These are phyloP conservation scores for Colletotrichum karsti DNA, from an alignment of 2,329 filamentous ascomycete genomes.

Conservation along the genomic window DNA sequence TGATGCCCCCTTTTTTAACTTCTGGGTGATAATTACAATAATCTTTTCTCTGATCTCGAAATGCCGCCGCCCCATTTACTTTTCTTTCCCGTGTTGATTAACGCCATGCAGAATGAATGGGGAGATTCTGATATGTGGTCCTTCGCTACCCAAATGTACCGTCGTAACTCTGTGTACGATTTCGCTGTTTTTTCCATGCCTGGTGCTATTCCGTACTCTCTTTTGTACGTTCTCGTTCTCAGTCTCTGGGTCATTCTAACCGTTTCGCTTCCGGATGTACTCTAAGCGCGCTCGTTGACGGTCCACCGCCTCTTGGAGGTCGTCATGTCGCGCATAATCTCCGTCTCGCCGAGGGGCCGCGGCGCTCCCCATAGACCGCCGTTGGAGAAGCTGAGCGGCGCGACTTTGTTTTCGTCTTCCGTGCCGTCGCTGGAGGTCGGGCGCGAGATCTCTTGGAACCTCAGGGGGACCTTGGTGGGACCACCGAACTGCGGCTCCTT, in stretches of 20 bases:
- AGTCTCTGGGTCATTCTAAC: neutral
- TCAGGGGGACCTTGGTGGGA: slow-evolving; percentile 21
- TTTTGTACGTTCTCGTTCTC: neutral
- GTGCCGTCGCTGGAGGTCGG: slow-evolving; percentile 31
- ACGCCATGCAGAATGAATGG: slow-evolving; percentile 16
- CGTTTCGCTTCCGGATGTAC: neutral
- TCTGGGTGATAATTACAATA: slow-evolving; percentile 10
- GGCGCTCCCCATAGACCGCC: slow-evolving; percentile 56
- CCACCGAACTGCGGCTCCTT: slow-evolving; percentile 30
- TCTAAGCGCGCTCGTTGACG: slow-evolving; percentile 53
- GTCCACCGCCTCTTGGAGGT: slow-evolving; percentile 64
- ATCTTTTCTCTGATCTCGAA: neutral
- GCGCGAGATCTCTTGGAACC: slow-evolving; percentile 29
- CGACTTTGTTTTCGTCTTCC: slow-evolving; percentile 41
- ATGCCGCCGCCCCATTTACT: neutral
- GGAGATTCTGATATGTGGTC: slow-evolving; percentile 12
- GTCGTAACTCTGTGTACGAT: slow-evolving; percentile 5
- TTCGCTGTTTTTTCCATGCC: neutral
- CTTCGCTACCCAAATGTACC: slow-evolving; percentile 5
- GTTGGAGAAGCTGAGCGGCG: slow-evolving; percentile 45
- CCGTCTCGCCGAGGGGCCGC: slow-evolving; percentile 52
- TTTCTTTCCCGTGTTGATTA: neutral
- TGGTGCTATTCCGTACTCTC: neutral
- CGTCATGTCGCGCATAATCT: slow-evolving; percentile 52
- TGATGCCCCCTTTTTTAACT: neutral